Conservation (phyloP, 1,284 basidiomycete species). For the Termitomyces sp. region DNA sequence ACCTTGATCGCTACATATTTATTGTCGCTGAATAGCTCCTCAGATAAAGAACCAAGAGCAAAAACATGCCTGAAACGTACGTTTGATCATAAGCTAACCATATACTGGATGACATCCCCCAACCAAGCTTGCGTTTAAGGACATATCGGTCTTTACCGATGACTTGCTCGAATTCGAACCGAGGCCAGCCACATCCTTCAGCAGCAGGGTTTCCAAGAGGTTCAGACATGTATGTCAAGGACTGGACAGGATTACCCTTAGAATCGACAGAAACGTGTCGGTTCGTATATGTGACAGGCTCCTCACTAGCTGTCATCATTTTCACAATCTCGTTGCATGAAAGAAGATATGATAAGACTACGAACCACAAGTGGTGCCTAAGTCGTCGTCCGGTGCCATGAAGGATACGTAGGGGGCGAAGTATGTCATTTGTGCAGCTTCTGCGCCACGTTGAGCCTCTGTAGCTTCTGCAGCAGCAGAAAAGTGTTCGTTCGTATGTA, state of each 20-base stretch:
- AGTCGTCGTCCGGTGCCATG: background rate
- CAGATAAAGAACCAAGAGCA: background rate
- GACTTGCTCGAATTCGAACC: background rate
- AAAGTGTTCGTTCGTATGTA: background rate
- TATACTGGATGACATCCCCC: background rate
- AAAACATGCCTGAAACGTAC: background rate
- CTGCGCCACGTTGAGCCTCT: background rate
- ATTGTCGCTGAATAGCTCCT: background rate
- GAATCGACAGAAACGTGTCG: background rate
- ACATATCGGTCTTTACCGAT: background rate
- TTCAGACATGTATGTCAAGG: background rate
- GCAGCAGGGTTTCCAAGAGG: background rate
- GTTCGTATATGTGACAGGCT: background rate
- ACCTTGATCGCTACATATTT: background rate
- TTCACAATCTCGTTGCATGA: background rate
- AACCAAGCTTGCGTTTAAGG: background rate
- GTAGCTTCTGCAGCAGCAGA: background rate
- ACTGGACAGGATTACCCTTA: background rate
- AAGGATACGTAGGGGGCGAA: background rate
- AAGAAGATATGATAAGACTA: background rate
- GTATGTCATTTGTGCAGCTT: background rate
- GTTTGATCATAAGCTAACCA: background rate
- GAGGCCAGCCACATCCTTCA: background rate
- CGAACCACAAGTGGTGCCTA: background rate
- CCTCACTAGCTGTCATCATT: background rate